Evolutionary conservation across 2,329 filamentous ascomycete genomes (phyloP), one percentile per base, ranked within the genome.

Genomic region (Colletotrichum sublineola): DNA sequence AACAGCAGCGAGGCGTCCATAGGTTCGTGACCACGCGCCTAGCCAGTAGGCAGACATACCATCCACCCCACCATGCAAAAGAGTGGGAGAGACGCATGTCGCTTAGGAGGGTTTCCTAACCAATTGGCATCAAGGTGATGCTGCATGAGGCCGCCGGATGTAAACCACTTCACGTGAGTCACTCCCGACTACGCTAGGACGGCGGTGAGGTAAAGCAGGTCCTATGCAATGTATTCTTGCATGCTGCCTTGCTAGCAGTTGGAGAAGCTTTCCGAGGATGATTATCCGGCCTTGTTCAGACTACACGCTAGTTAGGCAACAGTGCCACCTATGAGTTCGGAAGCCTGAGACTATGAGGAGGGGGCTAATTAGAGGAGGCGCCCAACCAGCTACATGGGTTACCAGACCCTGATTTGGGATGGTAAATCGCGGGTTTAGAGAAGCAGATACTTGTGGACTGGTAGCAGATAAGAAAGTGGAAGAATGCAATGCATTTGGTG

Each of bases 301-400:
- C 57, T 18, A 15, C 31, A 18, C 15, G 40, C 40, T 61, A 46
- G 42, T 31, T 53, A 63, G 61, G 61, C 61, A 63, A 63, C 61
- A 42, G 24, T 53, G 46, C 15, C 33, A 20, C n/a, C 11, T 9
- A 36, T 6, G n/a, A 63, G n/a, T 9, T 18, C 11, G 46, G 40
- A 42, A 40, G 61, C 29, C 48, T 31, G 33, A 53, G 33, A 58
- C 55, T 18, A 29, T 63, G 60, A 63, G 12, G 33, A 52, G 12
- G 55, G 15, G n/a, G 36, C n/a, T 24, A 20, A 42, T 42, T 15
- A 38, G 33, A 40, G 29, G 14, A n/a, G 5, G 14, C 15, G 12
- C 36, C 36, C 36, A n/a, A 20, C 7, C n/a, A 57, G 33, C 53
- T 24, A 24, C 1, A n/a, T 58, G 14, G 24, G 9, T 58, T 42